Conservation (phyloP, 2,329 filamentous ascomycete species). For the Fusarium hainanense region DNA sequence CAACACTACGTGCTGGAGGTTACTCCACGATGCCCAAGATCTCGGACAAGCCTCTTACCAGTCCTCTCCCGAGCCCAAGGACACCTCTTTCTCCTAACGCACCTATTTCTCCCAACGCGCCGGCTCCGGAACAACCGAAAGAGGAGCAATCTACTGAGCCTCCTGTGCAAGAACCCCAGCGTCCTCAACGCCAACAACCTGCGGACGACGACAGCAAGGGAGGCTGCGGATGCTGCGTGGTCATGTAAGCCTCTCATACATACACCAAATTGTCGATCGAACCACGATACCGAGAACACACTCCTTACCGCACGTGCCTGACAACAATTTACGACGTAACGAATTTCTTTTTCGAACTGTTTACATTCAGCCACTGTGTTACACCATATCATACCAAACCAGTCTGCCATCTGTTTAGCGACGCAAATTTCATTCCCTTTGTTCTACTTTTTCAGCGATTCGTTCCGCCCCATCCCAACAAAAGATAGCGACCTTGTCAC, state of each 20-base stretch:
- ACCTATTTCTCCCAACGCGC: conserved; percentile 24
- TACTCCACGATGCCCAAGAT: conserved; percentile 75
- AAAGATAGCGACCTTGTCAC: conserved; percentile 32
- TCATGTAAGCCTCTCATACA: conserved; percentile 55
- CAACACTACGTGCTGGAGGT: conserved; percentile 57
- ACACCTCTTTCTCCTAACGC: conserved; percentile 55
- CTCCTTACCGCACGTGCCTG: conserved; percentile 29
- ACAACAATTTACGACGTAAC: conserved; percentile 47
- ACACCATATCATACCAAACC: conserved; percentile 39
- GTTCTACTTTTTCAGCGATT: conserved; percentile 37
- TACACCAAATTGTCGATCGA: neutral
- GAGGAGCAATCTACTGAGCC: conserved; percentile 25
- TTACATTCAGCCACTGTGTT: conserved; percentile 49
- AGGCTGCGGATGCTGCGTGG: conserved; percentile 63
- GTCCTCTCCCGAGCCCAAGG: conserved; percentile 58
- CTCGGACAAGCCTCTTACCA: conserved; percentile 50
- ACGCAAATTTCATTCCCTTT: conserved; percentile 46
- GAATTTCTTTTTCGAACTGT: conserved; percentile 45
- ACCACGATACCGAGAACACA: conserved; percentile 22
- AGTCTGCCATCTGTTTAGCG: conserved; percentile 44
- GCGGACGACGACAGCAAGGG: conserved; percentile 53
- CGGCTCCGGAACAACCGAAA: conserved; percentile 39
- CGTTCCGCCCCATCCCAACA: conserved; percentile 26
- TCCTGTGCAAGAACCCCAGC: conserved; percentile 22
- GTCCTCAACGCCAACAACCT: conserved; percentile 22